These are phyloP conservation scores for Lolium rigidum DNA, from an alignment of 176 grass and related monocot species.

Conservation along the genomic window DNA sequence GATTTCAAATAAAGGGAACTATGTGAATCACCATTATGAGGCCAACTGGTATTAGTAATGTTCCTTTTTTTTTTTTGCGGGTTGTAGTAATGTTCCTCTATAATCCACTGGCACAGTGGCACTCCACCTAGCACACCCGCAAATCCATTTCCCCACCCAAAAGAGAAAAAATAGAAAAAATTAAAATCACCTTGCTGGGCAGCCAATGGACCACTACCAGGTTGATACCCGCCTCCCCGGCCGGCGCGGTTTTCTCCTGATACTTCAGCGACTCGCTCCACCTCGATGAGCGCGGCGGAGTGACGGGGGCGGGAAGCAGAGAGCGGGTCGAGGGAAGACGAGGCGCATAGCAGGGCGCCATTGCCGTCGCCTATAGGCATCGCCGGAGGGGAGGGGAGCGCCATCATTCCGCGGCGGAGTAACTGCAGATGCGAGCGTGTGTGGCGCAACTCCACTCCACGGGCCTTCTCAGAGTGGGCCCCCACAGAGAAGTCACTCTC, in stretches of 20 bases:
- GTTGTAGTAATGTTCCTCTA: not conserved
- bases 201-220: not conserved
- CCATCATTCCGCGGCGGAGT: slow-evolving; percentile 1
- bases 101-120: not conserved
- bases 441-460: slow-evolving; percentile 8
- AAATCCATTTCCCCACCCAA: not conserved
- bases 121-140: not conserved
- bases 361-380: slow-evolving; percentile 20
- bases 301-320: no score
- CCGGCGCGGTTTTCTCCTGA: not conserved
- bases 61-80: no score
- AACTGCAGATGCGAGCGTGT: not conserved
- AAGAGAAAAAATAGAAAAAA: no score
- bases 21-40: not conserved
- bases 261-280: not conserved
- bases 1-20: no score
- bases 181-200: not conserved
- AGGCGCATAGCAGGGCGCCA: not conserved
- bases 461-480: not conserved
- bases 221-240: not conserved
- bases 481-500: not conserved
- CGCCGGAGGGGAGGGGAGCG: not conserved
- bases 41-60: not conserved
- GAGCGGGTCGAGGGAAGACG: not conserved
- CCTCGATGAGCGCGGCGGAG: not conserved